A percentile compares a stretch with the other conserved stretches of the same genome.
Conservation (phyloP, 2,329 filamentous ascomycete species). For the Hortaea sp. region DNA sequence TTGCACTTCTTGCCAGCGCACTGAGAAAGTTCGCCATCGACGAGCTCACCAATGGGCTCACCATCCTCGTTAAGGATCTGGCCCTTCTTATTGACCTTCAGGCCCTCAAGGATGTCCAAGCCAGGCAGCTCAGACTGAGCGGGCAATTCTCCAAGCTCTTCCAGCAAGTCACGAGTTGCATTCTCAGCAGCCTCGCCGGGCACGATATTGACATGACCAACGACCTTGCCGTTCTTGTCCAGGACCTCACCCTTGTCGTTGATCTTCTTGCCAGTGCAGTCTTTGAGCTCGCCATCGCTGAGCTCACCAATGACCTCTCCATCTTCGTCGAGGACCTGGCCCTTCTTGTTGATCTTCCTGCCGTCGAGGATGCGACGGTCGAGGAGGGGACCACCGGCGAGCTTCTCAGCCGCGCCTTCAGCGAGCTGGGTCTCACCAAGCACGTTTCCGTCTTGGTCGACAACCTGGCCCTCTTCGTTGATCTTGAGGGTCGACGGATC, state of each 20-base stretch:
- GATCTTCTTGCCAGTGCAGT: constrained; percentile 38
- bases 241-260: constrained; percentile 43
- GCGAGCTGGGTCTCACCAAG: constrained; percentile 42
- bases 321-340: constrained; percentile 41
- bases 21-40: constrained; percentile 49
- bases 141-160: constrained; percentile 33
- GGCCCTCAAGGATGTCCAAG: constrained; percentile 39
- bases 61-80: constrained; percentile 43
- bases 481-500: constrained; percentile 40
- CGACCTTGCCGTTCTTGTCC: constrained; percentile 40
- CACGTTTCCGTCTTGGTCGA: constrained; percentile 42
- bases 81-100: constrained; percentile 52
- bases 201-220: constrained; percentile 40
- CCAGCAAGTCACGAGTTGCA: constrained; percentile 39
- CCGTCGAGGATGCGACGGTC: constrained; percentile 39
- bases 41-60: constrained; percentile 43
- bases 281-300: constrained; percentile 34
- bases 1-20: constrained; percentile 58
- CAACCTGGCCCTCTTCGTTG: constrained; percentile 41
- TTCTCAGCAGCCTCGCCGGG: constrained; percentile 42
- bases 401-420: constrained; percentile 38
- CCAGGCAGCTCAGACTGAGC: constrained; percentile 30
- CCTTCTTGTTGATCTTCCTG: constrained; percentile 49
- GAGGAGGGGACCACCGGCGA: constrained; percentile 28
- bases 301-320: constrained; percentile 43